Percentiles rank a stretch among this genome's conserved stretches.
These are phyloP conservation scores for Oryza glaberrima DNA, from an alignment of 176 grass and related monocot species.

Conservation along the genomic window DNA sequence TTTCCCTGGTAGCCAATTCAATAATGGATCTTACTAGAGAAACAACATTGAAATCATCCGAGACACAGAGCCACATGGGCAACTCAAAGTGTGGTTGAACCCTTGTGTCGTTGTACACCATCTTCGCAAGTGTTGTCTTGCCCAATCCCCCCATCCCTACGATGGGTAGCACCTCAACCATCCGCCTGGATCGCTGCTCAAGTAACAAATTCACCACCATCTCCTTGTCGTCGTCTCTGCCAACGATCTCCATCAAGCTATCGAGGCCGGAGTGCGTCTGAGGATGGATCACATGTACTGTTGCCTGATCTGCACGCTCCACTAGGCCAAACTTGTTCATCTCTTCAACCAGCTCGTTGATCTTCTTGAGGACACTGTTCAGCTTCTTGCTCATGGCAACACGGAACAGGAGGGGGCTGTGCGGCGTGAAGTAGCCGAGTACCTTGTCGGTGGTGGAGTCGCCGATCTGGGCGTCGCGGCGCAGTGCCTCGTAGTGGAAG, in stretches of 20 bases:
- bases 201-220: not conserved
- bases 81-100: not conserved
- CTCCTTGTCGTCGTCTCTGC: not conserved
- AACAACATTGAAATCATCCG: not conserved
- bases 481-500: too few species aligned
- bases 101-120: not conserved
- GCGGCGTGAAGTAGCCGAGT: too few species aligned
- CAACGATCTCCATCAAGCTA: too few species aligned
- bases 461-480: too few species aligned
- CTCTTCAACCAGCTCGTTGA: too few species aligned
- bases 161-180: not conserved
- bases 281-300: not conserved
- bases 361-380: too few species aligned
- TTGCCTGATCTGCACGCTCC: not conserved
- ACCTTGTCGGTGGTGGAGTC: too few species aligned
- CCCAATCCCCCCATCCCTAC: conserved; percentile 13
- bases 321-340: too few species aligned
- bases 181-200: too few species aligned
- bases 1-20: not conserved
- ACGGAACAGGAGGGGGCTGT: too few species aligned
- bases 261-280: not conserved
- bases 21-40: not conserved
- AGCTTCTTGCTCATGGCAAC: too few species aligned
- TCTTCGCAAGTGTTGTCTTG: not conserved
- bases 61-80: conserved; percentile 5